Evolutionary conservation across 2,329 filamentous ascomycete species (phyloP).

Genomic region (Diaporthe sp.): DNA sequence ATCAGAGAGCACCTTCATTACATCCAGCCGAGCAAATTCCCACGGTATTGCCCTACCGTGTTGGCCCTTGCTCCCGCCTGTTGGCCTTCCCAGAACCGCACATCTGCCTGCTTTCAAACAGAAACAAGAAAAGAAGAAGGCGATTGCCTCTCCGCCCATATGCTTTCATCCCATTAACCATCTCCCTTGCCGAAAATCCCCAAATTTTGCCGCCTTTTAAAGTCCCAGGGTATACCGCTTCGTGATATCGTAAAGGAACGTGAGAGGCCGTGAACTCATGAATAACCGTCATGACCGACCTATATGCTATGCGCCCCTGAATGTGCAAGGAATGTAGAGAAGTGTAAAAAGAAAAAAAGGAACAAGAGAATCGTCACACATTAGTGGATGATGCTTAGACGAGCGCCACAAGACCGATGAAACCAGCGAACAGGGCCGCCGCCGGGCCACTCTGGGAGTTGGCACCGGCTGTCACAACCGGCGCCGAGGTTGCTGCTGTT

Average conservation of each 20-base stretch:
- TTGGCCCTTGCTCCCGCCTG: background rate
- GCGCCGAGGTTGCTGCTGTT: slow-evolving; percentile 42
- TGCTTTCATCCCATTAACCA: background rate
- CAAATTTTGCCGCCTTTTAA: slow-evolving; percentile 18
- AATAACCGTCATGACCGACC: slow-evolving; percentile 25
- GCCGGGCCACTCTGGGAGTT: slow-evolving; percentile 51
- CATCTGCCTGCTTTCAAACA: background rate
- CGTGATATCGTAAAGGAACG: slow-evolving; percentile 34
- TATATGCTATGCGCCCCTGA: slow-evolving; percentile 30
- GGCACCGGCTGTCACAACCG: slow-evolving; percentile 49
- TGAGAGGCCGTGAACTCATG: slow-evolving; percentile 35
- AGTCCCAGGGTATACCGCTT: slow-evolving; percentile 34
- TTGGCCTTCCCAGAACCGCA: background rate
- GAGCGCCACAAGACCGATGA: slow-evolving; percentile 55
- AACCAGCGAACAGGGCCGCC: slow-evolving; percentile 54
- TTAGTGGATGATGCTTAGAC: slow-evolving; percentile 45
- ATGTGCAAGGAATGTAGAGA: slow-evolving; percentile 31
- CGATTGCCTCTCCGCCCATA: background rate
- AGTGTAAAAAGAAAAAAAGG: slow-evolving; percentile 1
- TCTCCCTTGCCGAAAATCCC: background rate
- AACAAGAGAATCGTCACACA: background rate
- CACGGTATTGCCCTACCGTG: background rate
- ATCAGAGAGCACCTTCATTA: slow-evolving; percentile 16
- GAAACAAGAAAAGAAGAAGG: background rate
- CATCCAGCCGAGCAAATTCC: background rate